Evolutionary conservation across 2,329 filamentous ascomycete species (phyloP).

Genomic region (Fusarium temperatum): DNA sequence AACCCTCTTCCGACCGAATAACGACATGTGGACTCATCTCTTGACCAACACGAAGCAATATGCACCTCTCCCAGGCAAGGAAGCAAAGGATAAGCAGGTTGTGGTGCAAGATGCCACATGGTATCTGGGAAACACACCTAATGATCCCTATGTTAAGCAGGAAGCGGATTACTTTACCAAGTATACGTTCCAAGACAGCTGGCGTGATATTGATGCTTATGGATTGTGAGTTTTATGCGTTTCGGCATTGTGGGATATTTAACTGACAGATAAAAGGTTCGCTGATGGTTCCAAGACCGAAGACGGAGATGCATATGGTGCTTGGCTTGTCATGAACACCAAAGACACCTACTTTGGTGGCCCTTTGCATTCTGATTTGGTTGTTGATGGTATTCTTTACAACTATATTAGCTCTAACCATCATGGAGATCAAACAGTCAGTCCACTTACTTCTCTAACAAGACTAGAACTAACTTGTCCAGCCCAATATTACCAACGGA

Average conservation of each 20-base stretch:
- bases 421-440: conserved; percentile 64
- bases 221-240: conserved; percentile 50
- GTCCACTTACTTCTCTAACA: not conserved
- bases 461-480: not conserved
- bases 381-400: conserved; percentile 72
- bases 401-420: conserved; percentile 72
- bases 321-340: conserved; percentile 72
- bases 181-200: conserved; percentile 68
- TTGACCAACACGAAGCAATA: conserved; percentile 65
- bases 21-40: conserved; percentile 68
- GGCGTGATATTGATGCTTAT: conserved; percentile 66
- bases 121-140: conserved; percentile 63
- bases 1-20: conserved; percentile 68
- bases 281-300: conserved; percentile 52
- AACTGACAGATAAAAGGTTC: conserved; percentile 38
- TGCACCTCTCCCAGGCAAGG: conserved; percentile 55
- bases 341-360: conserved; percentile 71
- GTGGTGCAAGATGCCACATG: conserved; percentile 72
- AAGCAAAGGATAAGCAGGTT: conserved; percentile 51
- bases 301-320: conserved; percentile 64
- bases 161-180: conserved; percentile 72
- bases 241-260: not conserved
- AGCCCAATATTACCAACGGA: conserved; percentile 69
- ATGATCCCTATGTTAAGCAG: conserved; percentile 64
- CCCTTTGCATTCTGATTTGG: conserved; percentile 69